Evolutionary conservation across 2,329 filamentous ascomycete genomes (phyloP).

Genomic region (Sclerotinia spermophila): DNA sequence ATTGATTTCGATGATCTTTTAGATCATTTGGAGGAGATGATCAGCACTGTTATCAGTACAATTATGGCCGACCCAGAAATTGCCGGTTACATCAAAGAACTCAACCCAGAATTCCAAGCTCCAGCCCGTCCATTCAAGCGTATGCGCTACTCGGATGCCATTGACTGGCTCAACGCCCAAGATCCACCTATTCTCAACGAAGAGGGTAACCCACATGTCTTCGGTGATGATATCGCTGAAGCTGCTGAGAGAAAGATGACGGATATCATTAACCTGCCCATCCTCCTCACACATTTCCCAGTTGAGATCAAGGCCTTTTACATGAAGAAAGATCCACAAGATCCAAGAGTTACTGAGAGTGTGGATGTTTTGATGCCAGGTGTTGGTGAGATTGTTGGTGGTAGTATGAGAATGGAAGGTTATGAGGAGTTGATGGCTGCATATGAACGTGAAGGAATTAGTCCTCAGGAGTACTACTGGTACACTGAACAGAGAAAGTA

Average conservation of each 20-base stretch:
- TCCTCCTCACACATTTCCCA: slow-evolving; percentile 96
- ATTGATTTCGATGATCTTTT: slow-evolving; percentile 90
- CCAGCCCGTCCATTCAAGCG: slow-evolving; percentile 85
- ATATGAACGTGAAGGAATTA: slow-evolving; percentile 83
- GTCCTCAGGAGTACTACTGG: slow-evolving; percentile 89
- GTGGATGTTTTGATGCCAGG: slow-evolving; percentile 86
- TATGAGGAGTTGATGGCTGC: slow-evolving; percentile 86
- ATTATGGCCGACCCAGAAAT: slow-evolving; percentile 70
- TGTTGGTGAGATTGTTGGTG: slow-evolving; percentile 95
- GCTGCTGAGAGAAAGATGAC: slow-evolving; percentile 97
- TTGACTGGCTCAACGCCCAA: slow-evolving; percentile 87
- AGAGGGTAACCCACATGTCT: slow-evolving; percentile 82
- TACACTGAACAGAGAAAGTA: slow-evolving; percentile 92
- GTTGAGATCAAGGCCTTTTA: slow-evolving; percentile 98
- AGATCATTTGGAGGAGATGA: slow-evolving; percentile 77
- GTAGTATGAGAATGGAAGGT: slow-evolving; percentile 92
- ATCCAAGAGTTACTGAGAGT: slow-evolving; percentile 83
- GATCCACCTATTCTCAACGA: slow-evolving; percentile 80
- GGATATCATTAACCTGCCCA: slow-evolving; percentile 90
- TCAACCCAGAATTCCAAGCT: slow-evolving; percentile 85
- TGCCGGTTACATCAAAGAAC: slow-evolving; percentile 70
- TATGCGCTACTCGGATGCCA: slow-evolving; percentile 93
- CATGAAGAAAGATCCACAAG: slow-evolving; percentile 84
- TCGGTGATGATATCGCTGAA: slow-evolving; percentile 97
- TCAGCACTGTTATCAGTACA: slow-evolving; percentile 59